These are phyloP conservation scores for Alternaria hordeiaustralica DNA, from an alignment of 2,329 filamentous ascomycete species.

Conservation along the genomic window DNA sequence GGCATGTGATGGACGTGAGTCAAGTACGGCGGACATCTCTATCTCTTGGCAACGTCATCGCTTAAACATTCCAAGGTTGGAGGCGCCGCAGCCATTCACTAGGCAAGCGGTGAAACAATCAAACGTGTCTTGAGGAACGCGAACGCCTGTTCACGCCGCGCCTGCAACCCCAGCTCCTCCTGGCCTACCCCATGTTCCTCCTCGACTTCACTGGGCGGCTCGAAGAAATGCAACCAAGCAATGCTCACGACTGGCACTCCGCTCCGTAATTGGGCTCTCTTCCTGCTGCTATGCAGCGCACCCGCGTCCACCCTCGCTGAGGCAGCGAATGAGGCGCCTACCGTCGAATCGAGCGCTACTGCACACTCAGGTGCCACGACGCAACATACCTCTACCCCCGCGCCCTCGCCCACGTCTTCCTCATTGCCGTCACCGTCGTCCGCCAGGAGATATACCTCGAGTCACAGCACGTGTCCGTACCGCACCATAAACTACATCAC, in stretches of 20 bases:
- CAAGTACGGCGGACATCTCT: background rate
- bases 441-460: conserved; percentile 32
- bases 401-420: conserved; percentile 16
- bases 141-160: conserved; percentile 29
- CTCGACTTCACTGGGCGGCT: conserved; percentile 16
- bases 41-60: conserved; percentile 16
- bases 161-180: conserved; percentile 11
- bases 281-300: conserved; percentile 44
- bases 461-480: conserved; percentile 54
- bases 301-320: conserved; percentile 33
- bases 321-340: conserved; percentile 41
- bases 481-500: conserved; percentile 84
- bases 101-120: conserved; percentile 23
- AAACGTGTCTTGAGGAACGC: conserved; percentile 27
- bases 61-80: background rate
- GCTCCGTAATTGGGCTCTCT: conserved; percentile 46
- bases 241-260: conserved; percentile 49
- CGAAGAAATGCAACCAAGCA: conserved; percentile 48
- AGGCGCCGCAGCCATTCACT: conserved; percentile 8
- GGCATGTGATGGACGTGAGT: background rate
- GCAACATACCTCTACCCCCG: conserved; percentile 17
- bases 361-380: conserved; percentile 32
- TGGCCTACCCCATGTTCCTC: conserved; percentile 19
- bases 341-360: conserved; percentile 29
- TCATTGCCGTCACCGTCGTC: conserved; percentile 5